Evolutionary conservation across 805 yeast species (phyloP), one percentile per base, ranked within the genome.

Genomic region (Metschnikowia gelsemii): DNA sequence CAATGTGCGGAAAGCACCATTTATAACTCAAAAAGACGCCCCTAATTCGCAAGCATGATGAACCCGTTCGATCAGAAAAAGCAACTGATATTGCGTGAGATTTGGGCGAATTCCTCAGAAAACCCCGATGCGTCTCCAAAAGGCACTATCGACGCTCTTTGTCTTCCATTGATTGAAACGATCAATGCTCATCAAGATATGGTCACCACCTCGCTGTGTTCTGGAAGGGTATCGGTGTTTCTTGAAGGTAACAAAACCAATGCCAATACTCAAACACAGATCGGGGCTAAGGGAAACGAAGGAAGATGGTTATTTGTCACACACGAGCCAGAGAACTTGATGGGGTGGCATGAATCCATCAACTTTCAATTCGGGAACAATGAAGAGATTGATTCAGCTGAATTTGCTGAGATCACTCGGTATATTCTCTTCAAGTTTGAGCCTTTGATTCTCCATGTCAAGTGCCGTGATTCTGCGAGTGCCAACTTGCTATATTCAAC

Each of bases 131-230:
- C 79, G n/a, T 84, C 95, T 2, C 96, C 96, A 12, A 89, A 88
- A 55, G 96, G 96, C 1, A 75, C 87, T 2, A 80, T 87, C n/a
- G 96, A 88, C 61, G 78, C 65, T 35, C 65, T 75, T 16, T 82
- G 95, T 52, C 55, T 82, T 9, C 95, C 96, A 2, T 72, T 88
- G 14, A 86, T 88, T 46, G 61, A 77, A 12, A 57, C 81, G 12
- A 82, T 88, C 51, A 88, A 88, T 55, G 50, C 73, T 2, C 77
- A 78, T 50, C 54, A 62, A 0, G 79, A 83, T 49, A 75, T 84
- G 79, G 93, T 88, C 8, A 87, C 95, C 2, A 88, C 96, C 0
- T 85, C 95, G 1, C 82, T 93, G 13, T 88, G 96, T 51, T 86
- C 95, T 0, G 96, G 96, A 2, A 68, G 96, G 54, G 82, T 87